Evolutionary conservation across 1,284 basidiomycete genomes (phyloP).

Genomic region (Cutaneotrichosporon spelunceum): DNA sequence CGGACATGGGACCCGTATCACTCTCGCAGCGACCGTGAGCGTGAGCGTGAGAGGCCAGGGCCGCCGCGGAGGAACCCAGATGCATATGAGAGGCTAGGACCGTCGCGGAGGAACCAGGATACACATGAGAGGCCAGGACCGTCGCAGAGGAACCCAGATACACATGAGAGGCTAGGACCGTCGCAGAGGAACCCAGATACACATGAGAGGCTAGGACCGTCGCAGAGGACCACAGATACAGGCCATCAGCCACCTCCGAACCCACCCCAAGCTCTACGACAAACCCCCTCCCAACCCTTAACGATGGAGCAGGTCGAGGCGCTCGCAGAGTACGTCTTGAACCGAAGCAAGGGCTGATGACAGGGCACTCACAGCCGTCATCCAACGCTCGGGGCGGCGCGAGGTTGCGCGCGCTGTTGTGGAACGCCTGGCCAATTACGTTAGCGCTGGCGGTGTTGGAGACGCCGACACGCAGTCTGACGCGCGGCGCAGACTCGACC

Average conservation of each 20-base stretch:
- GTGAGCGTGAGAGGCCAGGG: too few species aligned
- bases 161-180: too few species aligned
- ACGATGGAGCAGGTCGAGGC: not conserved
- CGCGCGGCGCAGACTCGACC: conserved; percentile 3
- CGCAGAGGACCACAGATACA: too few species aligned
- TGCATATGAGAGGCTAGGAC: not conserved
- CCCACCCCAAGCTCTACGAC: too few species aligned
- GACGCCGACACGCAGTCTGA: not conserved
- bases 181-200: too few species aligned
- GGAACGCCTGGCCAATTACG: conserved; percentile 6
- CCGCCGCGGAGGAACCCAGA: too few species aligned
- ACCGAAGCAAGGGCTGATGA: not conserved
- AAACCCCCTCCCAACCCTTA: too few species aligned
- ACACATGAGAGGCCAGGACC: not conserved
- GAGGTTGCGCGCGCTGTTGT: not conserved
- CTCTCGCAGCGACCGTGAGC: not conserved
- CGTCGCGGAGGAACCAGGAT: not conserved
- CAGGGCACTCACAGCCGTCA: conserved; percentile 4
- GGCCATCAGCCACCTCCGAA: too few species aligned
- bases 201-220: too few species aligned
- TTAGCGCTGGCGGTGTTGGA: too few species aligned
- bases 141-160: too few species aligned
- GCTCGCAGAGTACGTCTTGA: not conserved
- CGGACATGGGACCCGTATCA: too few species aligned
- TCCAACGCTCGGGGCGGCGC: not conserved